Evolutionary conservation across 352 stramenopile genomes (phyloP).

Genomic region (Pythium angustatum): DNA sequence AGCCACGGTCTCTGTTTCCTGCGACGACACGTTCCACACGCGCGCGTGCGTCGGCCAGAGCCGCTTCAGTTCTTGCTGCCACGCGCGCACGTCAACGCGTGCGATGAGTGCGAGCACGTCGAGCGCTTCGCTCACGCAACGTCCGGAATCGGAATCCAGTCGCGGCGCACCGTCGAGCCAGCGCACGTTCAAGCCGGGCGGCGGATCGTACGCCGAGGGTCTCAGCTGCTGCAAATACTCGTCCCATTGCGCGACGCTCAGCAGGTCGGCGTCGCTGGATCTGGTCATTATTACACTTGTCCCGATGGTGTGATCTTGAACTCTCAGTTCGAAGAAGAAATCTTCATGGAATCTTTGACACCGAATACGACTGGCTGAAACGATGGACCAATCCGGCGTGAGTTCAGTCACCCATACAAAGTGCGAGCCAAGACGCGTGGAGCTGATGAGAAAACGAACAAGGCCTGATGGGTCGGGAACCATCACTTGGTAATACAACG

Average conservation of each 20-base stretch:
- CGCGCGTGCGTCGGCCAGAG: background rate
- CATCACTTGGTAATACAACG: no score
- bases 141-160: background rate
- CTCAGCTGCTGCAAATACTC: background rate
- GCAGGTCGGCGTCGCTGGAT: background rate
- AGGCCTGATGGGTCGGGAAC: no score
- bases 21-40: background rate
- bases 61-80: background rate
- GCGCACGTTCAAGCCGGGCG: background rate
- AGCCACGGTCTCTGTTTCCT: background rate
- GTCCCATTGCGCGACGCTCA: background rate
- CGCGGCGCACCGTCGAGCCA: background rate
- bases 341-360: no score
- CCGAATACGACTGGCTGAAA: no score
- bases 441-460: no score
- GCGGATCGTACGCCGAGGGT: background rate
- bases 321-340: background rate
- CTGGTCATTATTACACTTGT: background rate
- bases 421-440: no score
- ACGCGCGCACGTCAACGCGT: background rate
- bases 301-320: no score
- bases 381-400: no score
- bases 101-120: conserved; percentile 1
- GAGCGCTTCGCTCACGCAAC: background rate
- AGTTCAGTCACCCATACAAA: no score